These are phyloP conservation scores for Neopestalotiopsis sp. DNA, from an alignment of 2,329 filamentous ascomycete species.

Conservation along the genomic window DNA sequence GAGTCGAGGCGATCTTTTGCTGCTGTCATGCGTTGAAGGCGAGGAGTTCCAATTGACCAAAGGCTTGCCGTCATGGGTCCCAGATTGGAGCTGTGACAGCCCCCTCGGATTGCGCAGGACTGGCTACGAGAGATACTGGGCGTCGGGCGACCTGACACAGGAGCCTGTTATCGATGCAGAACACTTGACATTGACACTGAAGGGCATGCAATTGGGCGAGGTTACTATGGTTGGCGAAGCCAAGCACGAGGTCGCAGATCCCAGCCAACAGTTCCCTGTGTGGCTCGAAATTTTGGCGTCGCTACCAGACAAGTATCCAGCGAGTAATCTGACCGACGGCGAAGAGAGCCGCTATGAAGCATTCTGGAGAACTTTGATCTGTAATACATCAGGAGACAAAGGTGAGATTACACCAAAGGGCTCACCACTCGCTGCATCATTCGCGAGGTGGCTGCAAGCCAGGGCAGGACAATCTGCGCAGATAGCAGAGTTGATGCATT, in stretches of 20 bases:
- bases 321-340: neutral
- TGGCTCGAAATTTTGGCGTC: neutral
- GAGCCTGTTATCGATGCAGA: neutral
- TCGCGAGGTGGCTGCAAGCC: neutral
- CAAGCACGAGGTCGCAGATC: neutral
- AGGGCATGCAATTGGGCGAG: neutral
- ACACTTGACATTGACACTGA: neutral
- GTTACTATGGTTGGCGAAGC: neutral
- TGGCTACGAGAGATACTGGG: neutral
- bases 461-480: neutral
- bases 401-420: neutral
- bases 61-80: neutral
- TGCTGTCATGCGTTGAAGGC: neutral
- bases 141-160: neutral
- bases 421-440: neutral
- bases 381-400: neutral
- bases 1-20: neutral
- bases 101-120: neutral
- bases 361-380: neutral
- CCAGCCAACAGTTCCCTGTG: neutral
- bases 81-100: neutral
- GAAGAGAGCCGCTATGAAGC: neutral
- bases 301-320: neutral
- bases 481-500: neutral
- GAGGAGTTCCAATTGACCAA: neutral